Percentiles rank a stretch among this genome's conserved stretches.
These are phyloP conservation scores for Alternaria viburni DNA, from an alignment of 2,329 filamentous ascomycete genomes.

Conservation along the genomic window DNA sequence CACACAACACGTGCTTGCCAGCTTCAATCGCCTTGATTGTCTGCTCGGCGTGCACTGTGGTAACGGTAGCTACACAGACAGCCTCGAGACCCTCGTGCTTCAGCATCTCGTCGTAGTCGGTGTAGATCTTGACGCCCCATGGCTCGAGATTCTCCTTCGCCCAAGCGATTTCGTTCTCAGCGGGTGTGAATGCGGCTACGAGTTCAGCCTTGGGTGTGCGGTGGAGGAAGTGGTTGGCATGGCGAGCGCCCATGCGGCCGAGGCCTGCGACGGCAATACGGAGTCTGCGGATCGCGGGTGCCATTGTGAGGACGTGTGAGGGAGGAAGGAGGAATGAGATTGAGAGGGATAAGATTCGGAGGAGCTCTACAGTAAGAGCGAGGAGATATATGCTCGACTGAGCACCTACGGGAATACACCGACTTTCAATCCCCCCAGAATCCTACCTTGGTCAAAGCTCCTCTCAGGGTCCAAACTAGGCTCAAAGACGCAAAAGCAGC, in stretches of 20 bases:
- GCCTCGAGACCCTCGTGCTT: constrained; percentile 62
- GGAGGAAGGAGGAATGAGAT: background rate
- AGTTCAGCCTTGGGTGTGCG: constrained; percentile 55
- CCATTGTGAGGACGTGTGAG: constrained; percentile 34
- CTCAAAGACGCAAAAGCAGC: background rate
- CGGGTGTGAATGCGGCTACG: constrained; percentile 56
- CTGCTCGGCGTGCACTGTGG: constrained; percentile 63
- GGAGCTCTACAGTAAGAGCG: background rate
- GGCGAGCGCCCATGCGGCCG: constrained; percentile 58
- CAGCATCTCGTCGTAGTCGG: constrained; percentile 64
- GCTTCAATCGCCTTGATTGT: constrained; percentile 63
- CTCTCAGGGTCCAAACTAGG: constrained; percentile 13
- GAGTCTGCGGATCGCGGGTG: constrained; percentile 48
- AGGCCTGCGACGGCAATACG: constrained; percentile 55
- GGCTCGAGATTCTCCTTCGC: constrained; percentile 58
- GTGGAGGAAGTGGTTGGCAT: constrained; percentile 56
- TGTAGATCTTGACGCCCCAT: constrained; percentile 60
- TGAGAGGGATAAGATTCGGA: no score
- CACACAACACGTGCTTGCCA: constrained; percentile 64
- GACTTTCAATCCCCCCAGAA: background rate
- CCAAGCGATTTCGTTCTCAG: constrained; percentile 54
- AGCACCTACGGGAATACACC: background rate
- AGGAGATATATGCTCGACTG: background rate
- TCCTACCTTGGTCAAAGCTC: background rate
- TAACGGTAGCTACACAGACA: constrained; percentile 62